Evolutionary conservation across 1,284 basidiomycete genomes (phyloP).

Genomic region (Ustilago sp.): DNA sequence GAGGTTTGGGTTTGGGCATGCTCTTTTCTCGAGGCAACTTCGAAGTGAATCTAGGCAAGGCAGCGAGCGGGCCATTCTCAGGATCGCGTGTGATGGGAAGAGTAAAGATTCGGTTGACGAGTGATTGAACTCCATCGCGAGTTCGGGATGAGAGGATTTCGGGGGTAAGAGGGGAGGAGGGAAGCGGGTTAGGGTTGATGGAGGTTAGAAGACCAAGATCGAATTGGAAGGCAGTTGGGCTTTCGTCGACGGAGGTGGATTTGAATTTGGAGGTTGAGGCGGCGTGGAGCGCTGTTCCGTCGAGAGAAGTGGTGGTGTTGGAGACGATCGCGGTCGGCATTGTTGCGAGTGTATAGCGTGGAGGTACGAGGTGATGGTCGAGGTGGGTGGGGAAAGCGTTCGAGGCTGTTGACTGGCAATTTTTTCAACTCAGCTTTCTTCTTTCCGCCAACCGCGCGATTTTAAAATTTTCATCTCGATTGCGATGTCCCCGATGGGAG

Average conservation of each 20-base stretch:
- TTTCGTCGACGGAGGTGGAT: conserved; percentile 71
- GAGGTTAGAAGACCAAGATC: conserved; percentile 86
- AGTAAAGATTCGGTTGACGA: conserved; percentile 83
- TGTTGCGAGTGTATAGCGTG: neutral
- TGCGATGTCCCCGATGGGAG: neutral
- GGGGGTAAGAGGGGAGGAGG: conserved; percentile 77
- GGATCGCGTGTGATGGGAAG: conserved; percentile 80
- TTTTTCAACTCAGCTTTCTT: conserved; percentile 8
- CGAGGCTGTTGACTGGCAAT: neutral
- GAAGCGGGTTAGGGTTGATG: conserved; percentile 87
- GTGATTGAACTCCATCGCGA: conserved; percentile 85
- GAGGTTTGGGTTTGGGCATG: conserved; percentile 88
- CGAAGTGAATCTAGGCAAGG: conserved; percentile 77
- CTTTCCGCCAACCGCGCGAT: neutral
- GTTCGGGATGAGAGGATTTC: conserved; percentile 82
- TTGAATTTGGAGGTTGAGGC: conserved; percentile 49
- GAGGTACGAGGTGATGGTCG: neutral
- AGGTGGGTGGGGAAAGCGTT: neutral
- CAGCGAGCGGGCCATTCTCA: conserved; percentile 84
- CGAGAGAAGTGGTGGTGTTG: conserved; percentile 33
- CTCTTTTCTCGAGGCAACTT: conserved; percentile 90
- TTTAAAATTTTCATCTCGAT: conserved; percentile 40
- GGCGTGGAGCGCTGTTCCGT: conserved; percentile 39
- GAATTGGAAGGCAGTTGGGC: conserved; percentile 82
- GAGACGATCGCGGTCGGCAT: conserved; percentile 42